Base-by-base conservation (phyloP, 257 asterid genomes). In the Lavandula angustifolia region DNA sequence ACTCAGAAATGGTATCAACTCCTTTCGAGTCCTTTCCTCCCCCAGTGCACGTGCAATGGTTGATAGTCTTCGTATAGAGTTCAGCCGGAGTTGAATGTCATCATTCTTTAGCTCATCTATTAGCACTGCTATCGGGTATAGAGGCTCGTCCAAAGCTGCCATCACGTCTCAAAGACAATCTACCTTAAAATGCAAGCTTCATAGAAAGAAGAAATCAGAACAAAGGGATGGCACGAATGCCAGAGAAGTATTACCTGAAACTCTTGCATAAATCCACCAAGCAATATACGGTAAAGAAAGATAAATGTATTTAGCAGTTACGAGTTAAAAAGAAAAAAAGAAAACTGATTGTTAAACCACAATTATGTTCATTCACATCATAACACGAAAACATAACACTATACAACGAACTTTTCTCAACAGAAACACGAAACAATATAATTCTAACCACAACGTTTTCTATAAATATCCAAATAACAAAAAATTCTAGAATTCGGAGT, bases 1-100 rank as follows among this genome's bases (percentile, higher is more conserved):
- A 5, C 95, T 85, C 62, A 92, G 54, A 74, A 89, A 89, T 3
- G 95, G 96, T 49, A 91, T 90, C 77, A 90, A 64, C 81, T 90
- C 97, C 77, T 91, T 91, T 33, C 98, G 69, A 12, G 97, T 85
- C 72, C 97, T 81, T 59, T 89, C 98, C 79, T 89, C 98, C 62
- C 97, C 97, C 9, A 92, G 95, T 7, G 97, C 98, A 48, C 97
- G 97, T 11, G 98, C 96, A 62, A 92, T 89, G 64, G 97, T 92
- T 66, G 92, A 89, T 22, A 92, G 81, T 78, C 88, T 84, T 10
- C 98, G 84, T 12, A 92, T 87, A 13, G 96, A 92, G 69, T 92
- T 92, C 48, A 90, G 65, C 67, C 97, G 66, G 41, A 90, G 82
- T 46, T 87, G 97, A 73, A 87, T 87, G 61, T 92, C 98, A 33